A percentile compares a stretch with the other conserved stretches of the same genome.
These are phyloP conservation scores for Niebla homalea DNA, from an alignment of 495 filamentous ascomycete genomes.

Conservation along the genomic window DNA sequence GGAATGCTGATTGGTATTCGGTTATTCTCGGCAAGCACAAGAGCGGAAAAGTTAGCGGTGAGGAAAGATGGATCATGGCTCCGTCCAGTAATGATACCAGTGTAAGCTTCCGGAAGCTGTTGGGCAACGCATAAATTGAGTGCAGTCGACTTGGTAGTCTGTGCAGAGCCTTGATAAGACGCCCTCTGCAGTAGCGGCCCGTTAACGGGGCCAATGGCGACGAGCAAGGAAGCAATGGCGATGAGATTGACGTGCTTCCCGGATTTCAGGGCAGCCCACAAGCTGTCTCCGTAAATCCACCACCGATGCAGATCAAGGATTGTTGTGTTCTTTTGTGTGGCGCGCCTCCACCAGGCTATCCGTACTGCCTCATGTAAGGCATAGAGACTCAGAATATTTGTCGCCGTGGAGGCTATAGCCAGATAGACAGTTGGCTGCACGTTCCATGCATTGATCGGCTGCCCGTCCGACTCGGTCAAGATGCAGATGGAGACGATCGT, in stretches of 20 bases:
- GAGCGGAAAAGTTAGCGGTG: constrained; percentile 1
- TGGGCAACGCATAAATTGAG: neutral
- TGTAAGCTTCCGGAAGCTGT: neutral
- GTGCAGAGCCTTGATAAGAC: neutral
- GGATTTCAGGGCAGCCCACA: neutral
- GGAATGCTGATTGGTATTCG: neutral
- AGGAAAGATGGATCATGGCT: neutral
- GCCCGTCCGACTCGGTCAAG: neutral
- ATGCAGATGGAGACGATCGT: neutral
- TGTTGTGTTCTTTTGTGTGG: neutral
- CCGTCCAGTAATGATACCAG: neutral
- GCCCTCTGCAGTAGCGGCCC: constrained; percentile 11
- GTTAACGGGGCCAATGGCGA: constrained; percentile 5
- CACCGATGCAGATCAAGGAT: constrained; percentile 7
- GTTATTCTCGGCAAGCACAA: constrained; percentile 3
- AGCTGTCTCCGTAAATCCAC: constrained; percentile 5
- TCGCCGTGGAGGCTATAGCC: constrained; percentile 3
- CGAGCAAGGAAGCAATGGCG: constrained; percentile 5
- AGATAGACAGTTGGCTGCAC: neutral
- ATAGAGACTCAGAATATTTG: constrained; percentile 2
- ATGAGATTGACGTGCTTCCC: constrained; percentile 8
- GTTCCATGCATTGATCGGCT: neutral
- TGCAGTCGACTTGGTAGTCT: neutral
- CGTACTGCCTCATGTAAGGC: constrained; percentile 4
- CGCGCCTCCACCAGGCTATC: constrained; percentile 11